phyloP scores from a whole-genome alignment of 805 yeast genomes.

The Yarrowia yakushimensis region DNA sequence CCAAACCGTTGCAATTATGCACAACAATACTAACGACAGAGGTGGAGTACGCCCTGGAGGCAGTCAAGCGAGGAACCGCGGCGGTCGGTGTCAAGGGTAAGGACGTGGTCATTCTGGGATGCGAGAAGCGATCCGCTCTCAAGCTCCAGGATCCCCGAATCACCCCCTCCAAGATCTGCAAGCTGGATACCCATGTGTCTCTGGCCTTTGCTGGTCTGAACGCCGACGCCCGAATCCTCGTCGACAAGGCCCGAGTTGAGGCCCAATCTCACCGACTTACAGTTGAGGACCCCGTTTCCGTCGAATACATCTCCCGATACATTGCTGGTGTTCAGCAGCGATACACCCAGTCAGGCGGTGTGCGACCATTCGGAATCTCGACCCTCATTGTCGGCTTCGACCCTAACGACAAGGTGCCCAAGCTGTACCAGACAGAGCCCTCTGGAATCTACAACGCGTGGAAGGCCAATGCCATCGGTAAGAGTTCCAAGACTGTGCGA shows the following conservation, averaged over 20 bases:
- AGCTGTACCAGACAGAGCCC: conserved; percentile 92
- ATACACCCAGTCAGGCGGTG: conserved; percentile 98
- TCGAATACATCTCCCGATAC: conserved; percentile 88
- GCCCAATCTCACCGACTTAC: conserved; percentile 93
- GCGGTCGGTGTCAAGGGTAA: conserved; percentile 96
- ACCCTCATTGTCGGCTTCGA: conserved; percentile 96
- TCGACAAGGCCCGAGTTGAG: conserved; percentile 93
- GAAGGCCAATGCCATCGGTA: conserved; percentile 97
- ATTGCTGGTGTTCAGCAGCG: conserved; percentile 98
- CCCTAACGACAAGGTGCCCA: conserved; percentile 73
- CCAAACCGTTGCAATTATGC: background rate
- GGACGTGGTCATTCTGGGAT: conserved; percentile 85
- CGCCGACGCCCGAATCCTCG: conserved; percentile 95
- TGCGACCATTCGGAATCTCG: conserved; percentile 95
- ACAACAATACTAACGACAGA: conserved; percentile 42
- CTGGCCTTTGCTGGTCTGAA: conserved; percentile 95
- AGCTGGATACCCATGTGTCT: conserved; percentile 83
- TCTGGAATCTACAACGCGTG: conserved; percentile 96
- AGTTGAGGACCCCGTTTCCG: conserved; percentile 88
- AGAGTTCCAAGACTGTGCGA: conserved; percentile 90
- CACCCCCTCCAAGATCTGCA: conserved; percentile 91
- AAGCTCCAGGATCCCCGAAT: conserved; percentile 95
- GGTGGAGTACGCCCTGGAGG: conserved; percentile 96
- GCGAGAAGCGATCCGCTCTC: conserved; percentile 93
- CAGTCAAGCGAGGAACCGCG: conserved; percentile 96